Evolutionary conservation across 1,284 basidiomycete genomes (phyloP).

Genomic region (Boletus sp.): DNA sequence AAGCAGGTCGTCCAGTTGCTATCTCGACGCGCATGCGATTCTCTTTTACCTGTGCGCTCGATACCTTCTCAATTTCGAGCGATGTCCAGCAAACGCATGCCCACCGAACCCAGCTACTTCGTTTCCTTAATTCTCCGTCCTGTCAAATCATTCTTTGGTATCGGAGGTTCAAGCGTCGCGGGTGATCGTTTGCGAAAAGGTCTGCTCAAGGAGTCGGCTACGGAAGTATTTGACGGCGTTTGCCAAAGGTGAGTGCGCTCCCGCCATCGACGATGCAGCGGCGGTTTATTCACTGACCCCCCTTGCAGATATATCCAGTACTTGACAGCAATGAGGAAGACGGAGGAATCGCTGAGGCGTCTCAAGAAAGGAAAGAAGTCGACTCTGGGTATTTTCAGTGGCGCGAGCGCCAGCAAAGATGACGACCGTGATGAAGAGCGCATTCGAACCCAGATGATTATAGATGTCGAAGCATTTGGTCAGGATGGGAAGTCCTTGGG

Average conservation of each 20-base stretch:
- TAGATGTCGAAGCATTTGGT: conserved; percentile 82
- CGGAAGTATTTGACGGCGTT: conserved; percentile 72
- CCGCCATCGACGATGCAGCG: not conserved
- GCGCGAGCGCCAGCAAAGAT: conserved; percentile 44
- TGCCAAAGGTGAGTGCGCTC: conserved; percentile 53
- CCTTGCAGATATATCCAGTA: conserved; percentile 61
- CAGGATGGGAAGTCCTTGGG: conserved; percentile 72
- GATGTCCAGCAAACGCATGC: conserved; percentile 69
- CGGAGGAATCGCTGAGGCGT: conserved; percentile 81
- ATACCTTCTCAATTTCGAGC: conserved; percentile 86
- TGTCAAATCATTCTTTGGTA: conserved; percentile 74
- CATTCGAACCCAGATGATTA: conserved; percentile 81
- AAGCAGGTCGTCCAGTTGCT: conserved; percentile 72
- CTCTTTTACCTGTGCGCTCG: conserved; percentile 82
- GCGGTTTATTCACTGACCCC: not conserved
- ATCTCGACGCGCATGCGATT: conserved; percentile 77
- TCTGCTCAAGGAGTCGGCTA: conserved; percentile 55
- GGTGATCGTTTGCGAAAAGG: conserved; percentile 58
- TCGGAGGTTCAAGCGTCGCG: conserved; percentile 51
- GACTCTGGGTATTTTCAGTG: conserved; percentile 76
- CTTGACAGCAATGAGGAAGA: conserved; percentile 82
- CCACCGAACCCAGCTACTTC: conserved; percentile 82
- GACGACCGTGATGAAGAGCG: conserved; percentile 76
- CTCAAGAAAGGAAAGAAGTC: conserved; percentile 84
- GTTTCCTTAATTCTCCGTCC: conserved; percentile 80